Evolutionary conservation across 1,284 basidiomycete genomes (phyloP).

Genomic region (Ceratobasidium sp.): DNA sequence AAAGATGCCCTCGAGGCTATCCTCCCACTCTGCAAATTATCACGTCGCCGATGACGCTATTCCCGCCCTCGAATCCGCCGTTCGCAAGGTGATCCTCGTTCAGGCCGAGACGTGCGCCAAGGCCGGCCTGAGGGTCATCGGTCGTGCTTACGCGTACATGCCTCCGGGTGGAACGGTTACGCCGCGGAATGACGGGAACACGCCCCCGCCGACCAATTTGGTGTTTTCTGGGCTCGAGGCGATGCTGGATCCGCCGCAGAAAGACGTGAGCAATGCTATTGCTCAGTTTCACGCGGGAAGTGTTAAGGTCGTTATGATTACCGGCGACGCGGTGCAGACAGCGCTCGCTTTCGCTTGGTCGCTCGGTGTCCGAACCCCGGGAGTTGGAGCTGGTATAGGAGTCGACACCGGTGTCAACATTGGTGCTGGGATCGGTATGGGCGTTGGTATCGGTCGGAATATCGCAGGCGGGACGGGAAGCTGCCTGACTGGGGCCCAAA

Average conservation of each 20-base stretch:
- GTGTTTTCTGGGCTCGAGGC: slow-evolving; percentile 94
- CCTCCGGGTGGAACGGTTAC: slow-evolving; percentile 60
- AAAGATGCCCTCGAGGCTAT: slow-evolving; percentile 94
- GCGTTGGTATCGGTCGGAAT: slow-evolving; percentile 43
- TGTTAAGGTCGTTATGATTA: slow-evolving; percentile 98
- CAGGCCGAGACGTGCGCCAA: slow-evolving; percentile 80
- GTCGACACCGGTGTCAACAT: slow-evolving; percentile 24
- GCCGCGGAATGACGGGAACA: slow-evolving; percentile 55
- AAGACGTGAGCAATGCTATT: slow-evolving; percentile 92
- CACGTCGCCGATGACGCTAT: slow-evolving; percentile 88
- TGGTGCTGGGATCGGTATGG: slow-evolving; percentile 28
- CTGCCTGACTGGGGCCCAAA: slow-evolving; percentile 85
- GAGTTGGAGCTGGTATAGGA: slow-evolving; percentile 30
- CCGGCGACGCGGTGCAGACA: slow-evolving; percentile 93
- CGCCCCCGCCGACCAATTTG: slow-evolving; percentile 64
- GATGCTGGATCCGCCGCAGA: slow-evolving; percentile 95
- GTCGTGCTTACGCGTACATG: slow-evolving; percentile 88
- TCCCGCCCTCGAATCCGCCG: slow-evolving; percentile 77
- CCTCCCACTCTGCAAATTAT: slow-evolving; percentile 87
- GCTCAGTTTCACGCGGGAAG: slow-evolving; percentile 83
- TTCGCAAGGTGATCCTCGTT: slow-evolving; percentile 73
- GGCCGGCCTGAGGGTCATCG: slow-evolving; percentile 87
- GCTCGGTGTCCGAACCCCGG: slow-evolving; percentile 78
- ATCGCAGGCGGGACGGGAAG: slow-evolving; percentile 54
- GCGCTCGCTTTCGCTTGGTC: slow-evolving; percentile 89